A percentile compares a stretch with the other conserved stretches of the same genome.
Evolutionary conservation across 331 rosid genomes (phyloP).

Genomic region (Rosa hybrid): DNA sequence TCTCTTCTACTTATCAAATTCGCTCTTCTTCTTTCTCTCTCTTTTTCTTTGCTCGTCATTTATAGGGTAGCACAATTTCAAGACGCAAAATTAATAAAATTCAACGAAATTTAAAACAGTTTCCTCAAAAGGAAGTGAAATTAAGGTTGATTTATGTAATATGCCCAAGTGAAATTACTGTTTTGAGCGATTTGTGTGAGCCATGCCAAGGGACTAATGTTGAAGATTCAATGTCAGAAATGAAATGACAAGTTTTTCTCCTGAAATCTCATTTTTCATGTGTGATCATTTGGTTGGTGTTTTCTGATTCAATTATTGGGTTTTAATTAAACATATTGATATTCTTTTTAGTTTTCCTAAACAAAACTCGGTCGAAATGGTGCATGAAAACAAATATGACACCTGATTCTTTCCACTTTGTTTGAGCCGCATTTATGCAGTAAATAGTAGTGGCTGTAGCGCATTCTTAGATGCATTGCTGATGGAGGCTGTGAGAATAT

Average conservation of each 20-base stretch:
- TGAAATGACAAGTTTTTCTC: neutral
- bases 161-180: neutral
- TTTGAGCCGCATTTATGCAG: too few species aligned
- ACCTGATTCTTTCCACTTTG: neutral
- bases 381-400: neutral
- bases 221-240: neutral
- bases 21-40: neutral
- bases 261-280: neutral
- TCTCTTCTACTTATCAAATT: neutral
- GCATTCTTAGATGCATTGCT: too few species aligned
- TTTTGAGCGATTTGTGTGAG: neutral
- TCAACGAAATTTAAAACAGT: neutral
- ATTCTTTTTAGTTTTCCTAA: neutral
- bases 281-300: neutral
- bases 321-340: neutral
- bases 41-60: neutral
- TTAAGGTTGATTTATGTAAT: neutral
- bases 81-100: neutral
- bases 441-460: neutral
- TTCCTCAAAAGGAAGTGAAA: neutral
- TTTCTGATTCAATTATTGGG: neutral
- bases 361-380: neutral
- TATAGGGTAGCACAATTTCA: neutral
- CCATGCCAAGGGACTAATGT: neutral
- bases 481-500: neutral